These are phyloP conservation scores for Hordeum pubiflorum DNA, from an alignment of 202 grass and related monocot species.

Conservation along the genomic window DNA sequence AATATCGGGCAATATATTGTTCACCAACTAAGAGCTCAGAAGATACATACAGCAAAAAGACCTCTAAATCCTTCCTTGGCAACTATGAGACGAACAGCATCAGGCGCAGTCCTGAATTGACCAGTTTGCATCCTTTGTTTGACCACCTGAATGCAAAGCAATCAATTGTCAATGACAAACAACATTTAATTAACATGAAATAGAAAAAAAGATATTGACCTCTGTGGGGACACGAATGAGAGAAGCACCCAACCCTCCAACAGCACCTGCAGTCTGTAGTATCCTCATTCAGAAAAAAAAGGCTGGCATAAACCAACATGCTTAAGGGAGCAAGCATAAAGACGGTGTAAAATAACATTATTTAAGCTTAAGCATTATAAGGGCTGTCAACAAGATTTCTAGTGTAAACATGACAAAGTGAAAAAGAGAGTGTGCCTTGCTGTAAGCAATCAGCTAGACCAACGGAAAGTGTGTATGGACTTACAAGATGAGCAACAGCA, in stretches of 20 bases:
- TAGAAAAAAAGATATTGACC: conserved; percentile 35
- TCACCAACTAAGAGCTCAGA: conserved; percentile 5
- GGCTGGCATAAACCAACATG: conserved; percentile 14
- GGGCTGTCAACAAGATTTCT: neutral
- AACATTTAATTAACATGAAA: neutral
- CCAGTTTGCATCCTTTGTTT: conserved; percentile 96
- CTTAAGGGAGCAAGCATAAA: neutral
- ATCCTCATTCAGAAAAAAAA: conserved; percentile 20
- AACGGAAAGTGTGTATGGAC: conserved; percentile 7
- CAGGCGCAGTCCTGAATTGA: conserved; percentile 64
- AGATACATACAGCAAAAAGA: conserved; percentile 71
- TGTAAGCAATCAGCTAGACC: neutral
- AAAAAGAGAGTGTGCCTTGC: neutral
- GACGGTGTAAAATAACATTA: neutral
- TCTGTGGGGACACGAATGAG: conserved; percentile 92
- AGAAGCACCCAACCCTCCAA: conserved; percentile 83
- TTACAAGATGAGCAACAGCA: conserved; percentile 93
- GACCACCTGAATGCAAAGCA: conserved; percentile 58
- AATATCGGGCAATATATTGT: neutral
- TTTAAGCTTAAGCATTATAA: neutral
- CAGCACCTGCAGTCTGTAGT: conserved; percentile 75
- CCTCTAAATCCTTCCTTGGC: conserved; percentile 76
- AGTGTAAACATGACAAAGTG: neutral
- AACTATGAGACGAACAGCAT: conserved; percentile 76
- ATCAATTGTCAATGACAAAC: neutral